These are phyloP conservation scores for Pythium aquatile DNA, from an alignment of 352 stramenopile genomes.

Conservation along the genomic window DNA sequence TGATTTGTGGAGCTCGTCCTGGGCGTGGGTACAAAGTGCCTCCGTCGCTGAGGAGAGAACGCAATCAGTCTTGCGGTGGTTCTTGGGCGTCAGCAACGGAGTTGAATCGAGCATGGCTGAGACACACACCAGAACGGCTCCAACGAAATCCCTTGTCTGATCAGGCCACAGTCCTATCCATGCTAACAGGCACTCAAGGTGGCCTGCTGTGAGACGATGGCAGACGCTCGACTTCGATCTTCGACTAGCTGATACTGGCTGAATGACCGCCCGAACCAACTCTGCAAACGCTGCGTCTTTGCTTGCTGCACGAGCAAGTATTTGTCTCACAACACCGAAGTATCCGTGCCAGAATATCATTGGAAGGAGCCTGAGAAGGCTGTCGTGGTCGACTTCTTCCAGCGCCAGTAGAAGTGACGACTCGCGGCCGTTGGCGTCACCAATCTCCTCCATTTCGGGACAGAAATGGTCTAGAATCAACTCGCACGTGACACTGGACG, in stretches of 20 bases:
- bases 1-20: background rate
- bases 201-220: background rate
- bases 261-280: background rate
- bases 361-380: background rate
- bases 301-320: background rate
- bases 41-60: background rate
- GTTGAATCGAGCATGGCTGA: background rate
- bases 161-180: background rate
- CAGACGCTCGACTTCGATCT: background rate
- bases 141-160: background rate
- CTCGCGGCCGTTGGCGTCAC: background rate
- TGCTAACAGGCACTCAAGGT: background rate
- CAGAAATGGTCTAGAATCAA: background rate
- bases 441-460: background rate
- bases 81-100: background rate
- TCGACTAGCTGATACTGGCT: background rate
- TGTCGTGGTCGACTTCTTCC: background rate
- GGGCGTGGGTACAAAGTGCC: background rate
- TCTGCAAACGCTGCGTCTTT: background rate
- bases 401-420: background rate
- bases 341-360: background rate
- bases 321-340: background rate
- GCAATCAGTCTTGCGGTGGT: background rate
- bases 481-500: background rate
- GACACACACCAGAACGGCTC: background rate